Evolutionary conservation across 2,329 filamentous ascomycete species (phyloP), one percentile per base, ranked within the genome.

Genomic region (Colletotrichum sp.): DNA sequence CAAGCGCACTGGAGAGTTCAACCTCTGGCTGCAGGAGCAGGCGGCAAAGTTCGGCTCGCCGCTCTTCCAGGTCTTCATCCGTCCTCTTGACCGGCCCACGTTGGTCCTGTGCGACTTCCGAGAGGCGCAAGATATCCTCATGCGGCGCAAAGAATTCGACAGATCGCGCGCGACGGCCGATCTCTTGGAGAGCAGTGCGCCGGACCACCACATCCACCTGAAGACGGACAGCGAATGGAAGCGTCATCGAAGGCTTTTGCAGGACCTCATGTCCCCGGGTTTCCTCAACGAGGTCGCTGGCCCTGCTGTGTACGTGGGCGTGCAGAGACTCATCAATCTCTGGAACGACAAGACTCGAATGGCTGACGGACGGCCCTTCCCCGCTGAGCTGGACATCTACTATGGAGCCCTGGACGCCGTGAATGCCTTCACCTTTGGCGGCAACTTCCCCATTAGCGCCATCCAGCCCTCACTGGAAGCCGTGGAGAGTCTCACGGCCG

Each of bases 51-150:
- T 85, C 62, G 77, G 84, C 7, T 84, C 83, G 13, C 86, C 87
- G 1, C 82, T 90, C 72, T 79, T 85, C 7, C 89, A 91, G 77
- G 80, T 87, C 7, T 90, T 90, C 78, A 79, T 89, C 68, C 80
- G 81, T 8, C 87, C 88, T 1, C 82, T 88, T 18, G 76, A 78
- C 2, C 81, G 81, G 32, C 89, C 88, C 3, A 84, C 82, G 78
- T 81, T 90, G 1, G 71, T 90, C 5, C 76, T 90, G 5, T 81
- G 83, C 24, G 87, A 88, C 71, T 77, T 74, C 55, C 38, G 75
- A 4, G 75, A 77, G 55, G 58, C 77, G 7, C 85, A 87, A 77
- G 87, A 89, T 76, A 82, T 89, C 58, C 82, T 88, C 30, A 79
- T 85, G 7, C 83, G 86, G 2, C 84, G 86, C 16, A 85, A 84